These are phyloP conservation scores for Elongisporangium prolatum DNA, from an alignment of 352 stramenopile genomes.

Conservation along the genomic window DNA sequence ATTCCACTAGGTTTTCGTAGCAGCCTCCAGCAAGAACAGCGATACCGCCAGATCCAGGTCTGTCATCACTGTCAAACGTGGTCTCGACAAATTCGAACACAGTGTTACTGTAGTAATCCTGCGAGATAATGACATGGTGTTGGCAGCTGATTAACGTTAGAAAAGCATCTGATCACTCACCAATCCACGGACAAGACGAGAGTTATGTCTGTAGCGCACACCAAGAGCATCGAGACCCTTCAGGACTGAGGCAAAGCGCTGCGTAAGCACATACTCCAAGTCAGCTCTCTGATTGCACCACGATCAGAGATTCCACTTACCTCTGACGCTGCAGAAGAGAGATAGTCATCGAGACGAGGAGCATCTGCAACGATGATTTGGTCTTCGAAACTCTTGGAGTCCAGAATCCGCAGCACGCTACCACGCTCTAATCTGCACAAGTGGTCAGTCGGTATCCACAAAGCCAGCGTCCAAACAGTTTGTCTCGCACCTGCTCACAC, in stretches of 20 bases:
- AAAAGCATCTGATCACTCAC: constrained; percentile 19
- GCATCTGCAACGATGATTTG: constrained; percentile 64
- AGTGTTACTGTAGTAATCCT: constrained; percentile 90
- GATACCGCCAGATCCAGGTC: constrained; percentile 37
- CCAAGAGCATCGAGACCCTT: constrained; percentile 52
- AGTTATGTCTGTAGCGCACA: constrained; percentile 58
- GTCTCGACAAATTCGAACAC: constrained; percentile 87
- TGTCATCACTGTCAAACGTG: constrained; percentile 7
- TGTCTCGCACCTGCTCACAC: constrained; percentile 49
- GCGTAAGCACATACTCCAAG: constrained; percentile 2
- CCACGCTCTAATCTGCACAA: constrained; percentile 60
- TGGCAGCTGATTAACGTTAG: background rate
- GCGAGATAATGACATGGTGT: background rate
- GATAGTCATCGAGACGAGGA: constrained; percentile 53
- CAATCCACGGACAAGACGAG: constrained; percentile 75
- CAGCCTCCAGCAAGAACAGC: constrained; percentile 80
- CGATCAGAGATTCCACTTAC: constrained; percentile 13
- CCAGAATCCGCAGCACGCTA: constrained; percentile 82
- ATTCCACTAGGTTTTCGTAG: constrained; percentile 72
- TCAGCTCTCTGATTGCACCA: background rate
- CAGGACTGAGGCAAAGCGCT: constrained; percentile 72
- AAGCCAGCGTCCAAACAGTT: background rate
- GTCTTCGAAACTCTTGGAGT: constrained; percentile 77
- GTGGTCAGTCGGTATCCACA: background rate
- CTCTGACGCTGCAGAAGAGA: constrained; percentile 51